These are phyloP conservation scores for Micromonas commoda DNA, from an alignment of 139 green algal genomes.

Conservation along the genomic window DNA sequence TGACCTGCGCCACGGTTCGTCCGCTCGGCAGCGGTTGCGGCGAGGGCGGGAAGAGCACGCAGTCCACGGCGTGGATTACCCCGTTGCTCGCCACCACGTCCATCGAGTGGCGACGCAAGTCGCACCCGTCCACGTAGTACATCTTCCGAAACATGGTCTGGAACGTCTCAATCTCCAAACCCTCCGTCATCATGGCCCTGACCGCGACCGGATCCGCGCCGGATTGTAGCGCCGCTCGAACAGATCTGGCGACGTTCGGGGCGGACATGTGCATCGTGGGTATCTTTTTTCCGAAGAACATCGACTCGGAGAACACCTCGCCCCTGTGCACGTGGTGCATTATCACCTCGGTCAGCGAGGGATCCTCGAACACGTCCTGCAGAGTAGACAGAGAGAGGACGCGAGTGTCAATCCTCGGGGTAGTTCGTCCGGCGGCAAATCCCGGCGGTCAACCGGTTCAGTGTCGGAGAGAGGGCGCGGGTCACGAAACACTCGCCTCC, in stretches of 20 bases:
- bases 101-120: neutral
- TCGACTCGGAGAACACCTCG: neutral
- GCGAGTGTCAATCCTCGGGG: no score
- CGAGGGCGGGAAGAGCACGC: constrained; percentile 3
- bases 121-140: constrained; percentile 11
- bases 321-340: constrained; percentile 6
- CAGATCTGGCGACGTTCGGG: neutral
- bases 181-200: neutral
- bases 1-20: neutral
- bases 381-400: no score
- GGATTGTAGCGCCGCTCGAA: neutral
- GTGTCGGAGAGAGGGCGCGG: no score
- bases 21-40: neutral
- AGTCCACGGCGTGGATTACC: constrained; percentile 7
- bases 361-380: neutral
- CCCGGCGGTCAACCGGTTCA: no score
- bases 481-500: no score
- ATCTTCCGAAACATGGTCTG: neutral
- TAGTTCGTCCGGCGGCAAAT: no score
- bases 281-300: neutral
- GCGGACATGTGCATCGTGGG: neutral
- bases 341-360: neutral
- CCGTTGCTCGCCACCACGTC: neutral
- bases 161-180: neutral
- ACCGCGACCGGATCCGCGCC: neutral